A percentile compares a stretch with the other conserved stretches of the same genome.
Evolutionary conservation across 768 basidiomycete genomes (phyloP).

Genomic region (Mycena galericulata): DNA sequence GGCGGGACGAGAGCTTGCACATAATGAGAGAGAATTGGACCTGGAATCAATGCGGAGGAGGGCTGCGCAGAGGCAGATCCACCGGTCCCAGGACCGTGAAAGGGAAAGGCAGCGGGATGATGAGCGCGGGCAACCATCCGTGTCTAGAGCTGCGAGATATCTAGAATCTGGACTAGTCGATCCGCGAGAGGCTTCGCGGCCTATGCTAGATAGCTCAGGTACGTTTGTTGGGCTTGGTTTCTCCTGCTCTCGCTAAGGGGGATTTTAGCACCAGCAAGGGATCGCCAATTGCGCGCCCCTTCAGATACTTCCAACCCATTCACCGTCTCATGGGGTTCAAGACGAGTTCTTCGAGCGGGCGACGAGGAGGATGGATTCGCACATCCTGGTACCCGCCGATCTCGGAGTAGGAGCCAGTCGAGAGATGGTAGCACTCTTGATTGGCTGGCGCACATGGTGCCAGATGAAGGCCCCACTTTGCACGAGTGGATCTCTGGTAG

Average conservation of each 20-base stretch:
- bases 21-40: conserved; percentile 11
- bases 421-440: conserved; percentile 2
- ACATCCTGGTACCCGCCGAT: conserved; percentile 10
- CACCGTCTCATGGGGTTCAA: conserved; percentile 14
- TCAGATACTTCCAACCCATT: conserved; percentile 22
- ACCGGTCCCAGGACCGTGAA: conserved; percentile 7
- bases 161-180: conserved; percentile 30
- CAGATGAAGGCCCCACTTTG: not conserved
- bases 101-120: conserved; percentile 16
- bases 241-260: not conserved
- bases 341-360: not conserved
- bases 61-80: conserved; percentile 12
- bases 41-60: conserved; percentile 12
- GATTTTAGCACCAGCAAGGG: not conserved
- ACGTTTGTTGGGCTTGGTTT: not conserved
- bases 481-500: conserved; percentile 10
- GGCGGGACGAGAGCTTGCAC: conserved; percentile 1
- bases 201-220: not conserved
- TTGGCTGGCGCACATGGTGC: conserved; percentile 10
- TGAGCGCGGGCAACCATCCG: conserved; percentile 2
- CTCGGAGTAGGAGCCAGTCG: conserved; percentile 13
- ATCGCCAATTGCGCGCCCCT: conserved; percentile 17
- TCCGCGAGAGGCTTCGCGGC: conserved; percentile 24
- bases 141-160: conserved; percentile 26
- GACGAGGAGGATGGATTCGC: not conserved